phyloP scores from a whole-genome alignment of 805 yeast genomes.

The Starmerella ratchasimensis region DNA sequence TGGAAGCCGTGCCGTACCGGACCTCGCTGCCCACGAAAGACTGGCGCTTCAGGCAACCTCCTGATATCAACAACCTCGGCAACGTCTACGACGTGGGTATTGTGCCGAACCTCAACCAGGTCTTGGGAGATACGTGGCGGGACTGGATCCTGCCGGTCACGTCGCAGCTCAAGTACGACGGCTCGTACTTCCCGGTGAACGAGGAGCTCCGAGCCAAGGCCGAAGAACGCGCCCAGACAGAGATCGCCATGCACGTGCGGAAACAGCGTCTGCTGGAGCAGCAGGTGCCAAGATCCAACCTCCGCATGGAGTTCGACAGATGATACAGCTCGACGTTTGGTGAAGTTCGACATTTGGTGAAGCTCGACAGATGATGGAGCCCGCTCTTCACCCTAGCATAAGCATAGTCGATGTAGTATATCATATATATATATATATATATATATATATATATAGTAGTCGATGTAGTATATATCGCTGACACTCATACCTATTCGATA shows the following conservation, averaged over 20 bases:
- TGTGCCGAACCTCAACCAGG: slow-evolving; percentile 44
- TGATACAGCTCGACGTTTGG: no score
- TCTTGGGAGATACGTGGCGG: slow-evolving; percentile 55
- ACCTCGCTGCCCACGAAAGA: slow-evolving; percentile 25
- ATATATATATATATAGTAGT: no score
- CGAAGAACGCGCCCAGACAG: slow-evolving; percentile 26
- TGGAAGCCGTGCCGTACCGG: slow-evolving; percentile 29
- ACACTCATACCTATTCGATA: no score
- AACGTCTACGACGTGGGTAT: slow-evolving; percentile 69
- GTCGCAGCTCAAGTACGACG: slow-evolving; percentile 24
- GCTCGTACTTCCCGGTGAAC: slow-evolving; percentile 29
- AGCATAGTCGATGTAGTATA: no score
- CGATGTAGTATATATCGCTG: no score
- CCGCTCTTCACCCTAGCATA: no score
- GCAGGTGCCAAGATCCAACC: slow-evolving; percentile 1
- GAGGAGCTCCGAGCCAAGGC: slow-evolving; percentile 21
- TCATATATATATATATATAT: no score
- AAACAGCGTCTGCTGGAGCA: slow-evolving; percentile 8
- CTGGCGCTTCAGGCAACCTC: slow-evolving; percentile 33
- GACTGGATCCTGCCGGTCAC: slow-evolving; percentile 62
- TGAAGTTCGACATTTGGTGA: no score
- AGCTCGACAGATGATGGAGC: no score
- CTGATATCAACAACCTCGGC: slow-evolving; percentile 35
- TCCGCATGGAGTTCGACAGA: not conserved
- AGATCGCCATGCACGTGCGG: slow-evolving; percentile 18